Evolutionary conservation across 805 yeast genomes (phyloP), one percentile per base, ranked within the genome.

Genomic region (Hyphopichia homilentoma): DNA sequence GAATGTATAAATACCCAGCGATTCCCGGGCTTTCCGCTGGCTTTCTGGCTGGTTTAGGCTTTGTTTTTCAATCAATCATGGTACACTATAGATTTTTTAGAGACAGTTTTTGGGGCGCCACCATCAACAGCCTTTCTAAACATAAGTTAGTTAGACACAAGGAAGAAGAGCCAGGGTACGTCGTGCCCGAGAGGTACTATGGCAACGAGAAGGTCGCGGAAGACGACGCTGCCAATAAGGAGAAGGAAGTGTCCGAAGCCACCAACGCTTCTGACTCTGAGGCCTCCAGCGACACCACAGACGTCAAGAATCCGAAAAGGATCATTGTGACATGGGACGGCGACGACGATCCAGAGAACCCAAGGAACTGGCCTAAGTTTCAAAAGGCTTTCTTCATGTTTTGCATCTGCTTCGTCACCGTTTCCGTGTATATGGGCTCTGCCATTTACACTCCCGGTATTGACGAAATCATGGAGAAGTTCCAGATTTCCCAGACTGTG

Each of bases 381-480:
- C 59, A 65, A 31, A 75, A 72, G 45, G 21, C 50, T 2, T 29
- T 70, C 18, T 58, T 72, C 24, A 48, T 68, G 4, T 6, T 49
- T 2, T 60, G 66, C 40, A 57, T 75, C 8, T 58, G 68, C 11
- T 38, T 74, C n/a, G 50, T 75, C 29, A 69, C 81, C 3, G 54
- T 68, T 7, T 57, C 77, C 4, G 72, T 75, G 0, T 77, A 79
- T 36, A 70, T 75, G 63, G 79, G 77, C 11, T 67, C 81, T 1
- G 73, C 82, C 3, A 61, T 76, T 18, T 67, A 70, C 39, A 65
- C 81, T 0, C 81, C 83, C 2, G 72, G 77, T 14, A 55, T 68
- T 20, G 58, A 49, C 13, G 53, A 60, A n/a, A 47, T 79, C 17
- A 64, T 59, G 52, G 52, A 53, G 17, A 70, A 75, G 27, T 74